Conservation (phyloP, 106 monocot species). For the Dendrobium huoshanense region DNA sequence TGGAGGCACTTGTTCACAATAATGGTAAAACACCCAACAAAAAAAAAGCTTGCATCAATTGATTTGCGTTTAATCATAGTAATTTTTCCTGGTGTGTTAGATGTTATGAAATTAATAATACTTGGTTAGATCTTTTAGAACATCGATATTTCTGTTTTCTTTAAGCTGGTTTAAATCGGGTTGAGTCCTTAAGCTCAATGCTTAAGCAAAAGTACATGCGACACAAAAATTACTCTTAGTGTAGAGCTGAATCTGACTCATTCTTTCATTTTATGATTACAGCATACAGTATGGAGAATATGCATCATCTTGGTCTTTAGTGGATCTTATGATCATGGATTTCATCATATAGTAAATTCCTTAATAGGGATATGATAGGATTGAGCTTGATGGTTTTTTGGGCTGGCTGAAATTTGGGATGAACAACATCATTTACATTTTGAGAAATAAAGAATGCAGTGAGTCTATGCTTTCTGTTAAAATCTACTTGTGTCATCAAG, state of each 20-base stretch:
- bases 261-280: background rate
- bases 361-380: background rate
- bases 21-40: background rate
- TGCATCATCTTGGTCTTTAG: background rate
- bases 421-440: background rate
- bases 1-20: background rate
- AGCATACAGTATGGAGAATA: background rate
- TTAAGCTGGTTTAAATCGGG: background rate
- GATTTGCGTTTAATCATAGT: background rate
- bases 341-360: background rate
- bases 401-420: background rate
- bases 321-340: background rate
- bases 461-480: background rate
- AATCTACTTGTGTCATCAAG: background rate
- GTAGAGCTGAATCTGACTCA: background rate
- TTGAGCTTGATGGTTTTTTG: background rate
- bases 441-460: background rate
- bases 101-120: background rate
- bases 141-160: background rate
- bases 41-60: background rate
- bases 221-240: background rate
- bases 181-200: background rate
- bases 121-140: background rate
- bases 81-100: background rate
- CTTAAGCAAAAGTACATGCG: background rate